Evolutionary conservation across 352 stramenopile genomes (phyloP), one percentile per base, ranked within the genome.

Genomic region (Thalassiosira exigua): DNA sequence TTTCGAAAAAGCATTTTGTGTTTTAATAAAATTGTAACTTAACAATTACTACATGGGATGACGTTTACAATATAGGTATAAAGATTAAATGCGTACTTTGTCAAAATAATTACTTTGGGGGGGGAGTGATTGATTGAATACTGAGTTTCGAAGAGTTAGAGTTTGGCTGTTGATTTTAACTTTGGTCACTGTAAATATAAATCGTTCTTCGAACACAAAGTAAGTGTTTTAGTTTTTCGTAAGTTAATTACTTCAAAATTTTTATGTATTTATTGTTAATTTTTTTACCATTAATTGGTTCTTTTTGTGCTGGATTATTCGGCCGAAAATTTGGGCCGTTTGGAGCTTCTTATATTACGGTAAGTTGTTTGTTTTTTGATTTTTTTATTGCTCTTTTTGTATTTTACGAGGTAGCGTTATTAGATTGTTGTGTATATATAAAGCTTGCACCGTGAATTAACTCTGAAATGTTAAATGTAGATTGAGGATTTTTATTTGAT

Each of bases 401-500:
- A 29, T 52, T 80, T 71, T 82, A 5, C 56, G 26, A 71, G 22
- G 7, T 68, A 79, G 72, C 7, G 76, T 73, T 86, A 79, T 82
- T 84, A 65, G 39, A 81, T 50, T 70, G 80, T 82, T 79, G 5
- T 79, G 60, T 79, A 14, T 77, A 9, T 74, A 26, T 57, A 48
- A 48, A 48, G 39, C 39, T 48, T 48, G 39, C n/a, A n/a, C 39
- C 30, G 39, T 89, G 82, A 78, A 88, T 89, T 22, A 44, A 67
- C 79, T 71, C 70, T 26, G 77, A 84, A 81, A 27, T 58, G 65
- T 79, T 89, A 79, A 74, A 75, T 82, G 50, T 90, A 84, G n/a
- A 85, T 70, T 90, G 74, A 75, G 64, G 50, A 4, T 89, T 89
- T 88, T 48, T 85, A 41, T 90, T 89, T 86, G 75, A 89, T 87